Base-by-base conservation (phyloP, 1,284 basidiomycete species). In the Uromyces viciae-fabae region DNA sequence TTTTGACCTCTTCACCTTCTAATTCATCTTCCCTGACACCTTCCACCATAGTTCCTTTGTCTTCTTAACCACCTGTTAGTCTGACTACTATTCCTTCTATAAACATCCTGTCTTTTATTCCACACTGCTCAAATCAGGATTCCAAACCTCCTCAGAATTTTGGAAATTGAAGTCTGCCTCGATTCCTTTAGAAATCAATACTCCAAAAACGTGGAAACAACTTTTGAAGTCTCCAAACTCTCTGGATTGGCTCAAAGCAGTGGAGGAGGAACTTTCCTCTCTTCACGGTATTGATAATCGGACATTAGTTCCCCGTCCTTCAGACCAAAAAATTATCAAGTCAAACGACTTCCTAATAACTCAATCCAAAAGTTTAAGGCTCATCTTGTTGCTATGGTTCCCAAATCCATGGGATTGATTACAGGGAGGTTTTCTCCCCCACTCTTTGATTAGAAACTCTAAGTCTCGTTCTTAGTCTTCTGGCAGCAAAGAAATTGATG, bases 171-270 rank as follows among this genome's bases (percentile, higher is more conserved):
- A 54, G 22, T 52, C 42, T 4, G 71, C 71, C 31, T 9, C 68
- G 22, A 14, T 28, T 4, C 19, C 38, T 8, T 49, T 17, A 7
- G 36, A 42, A 15, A n/a, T 69, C 4, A 19, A 69, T 31, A 36
- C n/a, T 14, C 66, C 66, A 4, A 69, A 69, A 22, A 69, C 38
- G 5, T 69, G 66, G 66, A 36, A 42, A 8, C 66, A 69, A n/a
- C 19, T 69, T 8, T 31, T 42, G 9, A 69, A 69, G 38, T 69
- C 38, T 19, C 66, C 66, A 7, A 38, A 69, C 25, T 40, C 22
- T 25, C 9, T 42, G 22, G 19, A 38, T n/a, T 71, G 68, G 68
- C n/a, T 71, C 22, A 71, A 38, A 4, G 36, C 25, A 15, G 68
- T 42, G 17, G 19, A 71, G 3, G 68, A 43, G n/a, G 68, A 71